Conservation (phyloP, 1,284 basidiomycete genomes). For the Cryptococcus sp. region DNA sequence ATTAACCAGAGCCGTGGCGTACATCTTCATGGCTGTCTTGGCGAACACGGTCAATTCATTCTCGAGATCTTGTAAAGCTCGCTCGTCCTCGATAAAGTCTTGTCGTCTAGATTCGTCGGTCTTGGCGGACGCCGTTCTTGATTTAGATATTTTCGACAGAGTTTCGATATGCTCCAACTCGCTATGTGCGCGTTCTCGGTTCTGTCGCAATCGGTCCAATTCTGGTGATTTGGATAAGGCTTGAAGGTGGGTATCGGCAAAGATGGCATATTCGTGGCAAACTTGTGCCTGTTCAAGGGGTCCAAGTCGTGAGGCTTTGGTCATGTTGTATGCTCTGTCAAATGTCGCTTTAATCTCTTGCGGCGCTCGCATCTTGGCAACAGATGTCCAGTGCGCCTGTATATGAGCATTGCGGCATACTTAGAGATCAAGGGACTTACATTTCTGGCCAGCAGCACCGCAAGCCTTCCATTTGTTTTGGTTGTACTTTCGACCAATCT, state of each 20-base stretch:
- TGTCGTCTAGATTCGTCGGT: slow-evolving; percentile 27
- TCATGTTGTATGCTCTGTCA: slow-evolving; percentile 23
- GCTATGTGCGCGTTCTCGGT: slow-evolving; percentile 62
- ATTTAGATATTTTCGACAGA: slow-evolving; percentile 19
- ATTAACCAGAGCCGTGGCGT: slow-evolving; percentile 64
- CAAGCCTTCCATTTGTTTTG: slow-evolving; percentile 13
- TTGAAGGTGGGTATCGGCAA: slow-evolving; percentile 82
- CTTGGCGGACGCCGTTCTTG: slow-evolving; percentile 39
- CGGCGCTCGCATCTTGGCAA: slow-evolving; percentile 78
- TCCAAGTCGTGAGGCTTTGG: slow-evolving; percentile 6
- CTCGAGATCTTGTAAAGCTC: slow-evolving; percentile 58
- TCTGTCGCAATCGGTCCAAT: slow-evolving; percentile 63
- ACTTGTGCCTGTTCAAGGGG: slow-evolving; percentile 57
- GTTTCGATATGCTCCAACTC: slow-evolving; percentile 27
- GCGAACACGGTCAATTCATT: slow-evolving; percentile 64
- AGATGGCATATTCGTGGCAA: slow-evolving; percentile 76
- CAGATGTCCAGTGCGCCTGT: slow-evolving; percentile 83
- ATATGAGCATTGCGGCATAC: neutral
- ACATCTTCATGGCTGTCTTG: slow-evolving; percentile 72
- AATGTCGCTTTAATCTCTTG: slow-evolving; percentile 74
- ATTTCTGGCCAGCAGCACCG: slow-evolving; percentile 51
- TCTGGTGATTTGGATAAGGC: slow-evolving; percentile 67
- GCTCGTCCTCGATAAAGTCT: slow-evolving; percentile 55
- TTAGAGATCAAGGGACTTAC: slow-evolving; percentile 50
- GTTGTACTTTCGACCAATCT: neutral